Base-by-base conservation (phyloP, 306 rosid genomes). In the Vigna nakashimae region DNA sequence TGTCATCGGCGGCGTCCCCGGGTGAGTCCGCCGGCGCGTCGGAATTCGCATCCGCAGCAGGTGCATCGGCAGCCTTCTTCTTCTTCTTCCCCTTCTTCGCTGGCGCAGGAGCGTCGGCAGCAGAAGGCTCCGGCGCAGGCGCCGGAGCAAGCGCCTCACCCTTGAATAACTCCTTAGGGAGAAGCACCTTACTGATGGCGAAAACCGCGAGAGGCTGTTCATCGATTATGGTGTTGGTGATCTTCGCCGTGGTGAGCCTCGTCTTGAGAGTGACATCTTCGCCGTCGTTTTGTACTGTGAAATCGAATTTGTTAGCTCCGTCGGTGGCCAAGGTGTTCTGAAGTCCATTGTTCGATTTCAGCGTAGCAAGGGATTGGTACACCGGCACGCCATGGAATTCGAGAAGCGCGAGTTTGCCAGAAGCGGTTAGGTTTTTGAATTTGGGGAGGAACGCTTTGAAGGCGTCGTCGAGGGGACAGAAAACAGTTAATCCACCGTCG, bases 201-300 rank as follows among this genome's bases (percentile, higher is more conserved):
- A 66, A 86, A 45, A 92, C 82, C 28, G 90, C 94, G 62, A 88
- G 79, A 7, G 97, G 97, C 69, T 83, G 82, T 53, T 94, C 89
- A 9, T 94, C 98, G 13, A 92, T 6, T 16, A 87, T 71, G 2
- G 97, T 89, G 16, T 87, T 92, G 32, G 85, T 88, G 79, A 94
- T 85, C 81, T 56, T 92, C 2, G 93, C 96, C 6, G 97, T 90
- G 9, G 74, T 83, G 6, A 68, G 14, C 80, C 65, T 89, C 0
- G 96, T 94, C 86, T 48, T 86, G 12, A 92, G 34, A 0, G 97
- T 90, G 4, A 94, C 93, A 12, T 69, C 66, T 5, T 87, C 90
- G 1, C 98, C 98, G 71, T 92, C 97, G 13, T 94, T 94, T 62
- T 94, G 98, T 10, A 94, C 93, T 0, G 90, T 87, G 83, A 94